These are phyloP conservation scores for Iris macrosiphon DNA, from an alignment of 106 monocot species.

Conservation along the genomic window DNA sequence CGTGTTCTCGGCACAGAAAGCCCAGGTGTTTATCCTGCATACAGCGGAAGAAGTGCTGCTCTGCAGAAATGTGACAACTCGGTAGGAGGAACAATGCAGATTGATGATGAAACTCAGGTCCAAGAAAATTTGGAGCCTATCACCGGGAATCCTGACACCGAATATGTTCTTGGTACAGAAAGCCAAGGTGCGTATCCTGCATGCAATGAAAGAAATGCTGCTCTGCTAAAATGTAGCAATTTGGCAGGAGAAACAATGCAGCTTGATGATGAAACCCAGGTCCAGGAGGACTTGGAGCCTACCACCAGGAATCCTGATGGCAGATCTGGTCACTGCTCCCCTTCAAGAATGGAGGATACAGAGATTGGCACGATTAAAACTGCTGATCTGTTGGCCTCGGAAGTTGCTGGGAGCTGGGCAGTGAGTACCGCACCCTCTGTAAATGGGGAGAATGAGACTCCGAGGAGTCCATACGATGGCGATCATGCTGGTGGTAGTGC, in stretches of 20 bases:
- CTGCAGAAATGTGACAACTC: constrained; percentile 29
- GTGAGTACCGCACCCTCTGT: constrained; percentile 62
- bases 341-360: constrained; percentile 37
- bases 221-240: constrained; percentile 32
- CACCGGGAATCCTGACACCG: constrained; percentile 14
- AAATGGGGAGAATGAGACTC: constrained; percentile 63
- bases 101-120: constrained; percentile 34
- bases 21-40: constrained; percentile 19
- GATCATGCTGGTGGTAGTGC: background rate
- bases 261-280: constrained; percentile 35
- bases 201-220: constrained; percentile 11
- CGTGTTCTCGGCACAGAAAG: constrained; percentile 58
- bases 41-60: constrained; percentile 9
- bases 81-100: constrained; percentile 42
- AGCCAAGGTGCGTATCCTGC: constrained; percentile 25
- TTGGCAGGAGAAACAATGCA: constrained; percentile 54
- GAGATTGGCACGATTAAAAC: constrained; percentile 42
- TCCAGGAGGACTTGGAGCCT: constrained; percentile 22
- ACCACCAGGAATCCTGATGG: background rate
- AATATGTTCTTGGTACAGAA: constrained; percentile 62
- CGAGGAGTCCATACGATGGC: constrained; percentile 10
- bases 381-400: constrained; percentile 82
- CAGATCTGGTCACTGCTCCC: constrained; percentile 8
- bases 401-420: constrained; percentile 90
- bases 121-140: constrained; percentile 21